Evolutionary conservation across 768 basidiomycete species (phyloP), one percentile per base, ranked within the genome.

Genomic region (Tylopilus plumbeoviolaceoides): DNA sequence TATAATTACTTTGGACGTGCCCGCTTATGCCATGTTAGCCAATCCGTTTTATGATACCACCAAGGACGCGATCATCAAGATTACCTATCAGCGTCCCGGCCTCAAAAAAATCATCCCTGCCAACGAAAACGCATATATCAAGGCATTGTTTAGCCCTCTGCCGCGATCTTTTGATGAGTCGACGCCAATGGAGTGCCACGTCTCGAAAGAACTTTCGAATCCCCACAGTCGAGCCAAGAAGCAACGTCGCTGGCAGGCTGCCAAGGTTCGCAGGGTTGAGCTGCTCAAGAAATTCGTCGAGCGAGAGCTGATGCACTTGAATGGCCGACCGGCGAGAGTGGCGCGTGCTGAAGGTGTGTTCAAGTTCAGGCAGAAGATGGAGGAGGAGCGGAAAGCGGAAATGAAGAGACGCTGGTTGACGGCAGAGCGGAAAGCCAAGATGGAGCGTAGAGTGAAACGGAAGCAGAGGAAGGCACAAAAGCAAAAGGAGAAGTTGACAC

Each of bases 211-310:
- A 62, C 79, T 93, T 36, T 77, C 87, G 25, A 91, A 91, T 67
- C 89, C 89, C 23, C 85, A 91, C 63, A 82, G 87, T 12, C 84
- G 88, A 18, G 87, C 89, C 9, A 91, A 89, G 75, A 91, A 88
- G 67, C 84, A 87, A 61, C 73, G 74, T 45, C 81, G 91, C 57
- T 92, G 87, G 86, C 81, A 87, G 66, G 74, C 73, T 5, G 78
- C 76, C 58, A 75, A 78, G 57, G 59, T 65, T 17, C 72, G 76
- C 56, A 77, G 75, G 63, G 73, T 76, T 41, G 67, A 69, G 18
- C 71, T 87, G 49, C 72, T 85, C 44, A 72, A 76, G 53, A 70
- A 81, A 56, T 79, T 81, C 57, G 71, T 83, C 42, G 66, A 73
- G 7, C 75, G 79, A 45, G 84, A 84, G 49, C 64, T 84, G 60